These are phyloP conservation scores for Pharus latifolius DNA, from an alignment of 176 grass and related monocot species.

Conservation along the genomic window DNA sequence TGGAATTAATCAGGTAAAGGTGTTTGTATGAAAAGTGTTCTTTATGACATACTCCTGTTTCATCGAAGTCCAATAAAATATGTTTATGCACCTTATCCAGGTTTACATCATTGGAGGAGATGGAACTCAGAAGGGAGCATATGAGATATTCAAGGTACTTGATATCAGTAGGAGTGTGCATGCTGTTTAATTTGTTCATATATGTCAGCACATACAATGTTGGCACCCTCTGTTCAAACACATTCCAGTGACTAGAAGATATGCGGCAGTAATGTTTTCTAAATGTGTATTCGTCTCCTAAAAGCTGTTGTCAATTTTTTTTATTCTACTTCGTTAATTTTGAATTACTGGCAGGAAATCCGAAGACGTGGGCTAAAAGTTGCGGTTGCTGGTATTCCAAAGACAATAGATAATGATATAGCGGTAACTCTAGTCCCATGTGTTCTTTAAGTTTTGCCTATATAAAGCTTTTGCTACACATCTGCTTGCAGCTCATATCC, in stretches of 20 bases:
- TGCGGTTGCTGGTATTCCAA: conserved; percentile 73
- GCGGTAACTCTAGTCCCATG: conserved; percentile 40
- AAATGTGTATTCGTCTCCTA: too few relatives aligned
- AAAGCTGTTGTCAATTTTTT: too few relatives aligned
- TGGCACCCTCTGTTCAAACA: not conserved
- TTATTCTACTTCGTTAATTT: not conserved
- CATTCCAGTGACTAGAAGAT: not conserved
- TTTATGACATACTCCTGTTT: not conserved
- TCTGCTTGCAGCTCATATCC: not conserved
- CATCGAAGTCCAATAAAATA: conserved; percentile 1
- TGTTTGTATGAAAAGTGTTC: not conserved
- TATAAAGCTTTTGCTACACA: not conserved
- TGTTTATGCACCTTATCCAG: conserved; percentile 20
- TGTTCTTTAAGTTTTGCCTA: not conserved
- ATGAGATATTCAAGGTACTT: conserved; percentile 81
- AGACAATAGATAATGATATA: conserved; percentile 99
- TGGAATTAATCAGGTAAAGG: conserved; percentile 86
- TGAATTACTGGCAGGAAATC: conserved; percentile 53
- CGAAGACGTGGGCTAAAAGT: conserved; percentile 68
- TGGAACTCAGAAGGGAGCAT: conserved; percentile 92
- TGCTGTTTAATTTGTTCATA: not conserved
- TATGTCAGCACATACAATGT: not conserved
- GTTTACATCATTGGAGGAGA: conserved; percentile 96
- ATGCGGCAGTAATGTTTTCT: not conserved
- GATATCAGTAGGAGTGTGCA: not conserved